Base-by-base conservation (phyloP, 2,329 filamentous ascomycete species). In the Fusarium transvaalense region DNA sequence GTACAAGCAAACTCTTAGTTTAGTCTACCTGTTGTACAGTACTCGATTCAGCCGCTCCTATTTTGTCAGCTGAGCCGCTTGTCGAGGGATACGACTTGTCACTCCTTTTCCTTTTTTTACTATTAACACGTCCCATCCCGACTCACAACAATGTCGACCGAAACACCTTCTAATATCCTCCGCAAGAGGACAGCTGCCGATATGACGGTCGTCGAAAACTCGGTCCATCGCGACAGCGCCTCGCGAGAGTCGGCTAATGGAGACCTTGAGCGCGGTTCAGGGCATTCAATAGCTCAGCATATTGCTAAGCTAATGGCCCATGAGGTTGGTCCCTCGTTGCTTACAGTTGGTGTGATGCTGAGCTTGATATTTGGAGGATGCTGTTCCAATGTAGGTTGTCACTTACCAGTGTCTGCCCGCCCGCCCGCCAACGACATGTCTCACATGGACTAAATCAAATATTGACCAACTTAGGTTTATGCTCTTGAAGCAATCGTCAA, bases 401-500 rank as follows among this genome's bases (percentile, higher is more conserved):
- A 38, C 29, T 37, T 13, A 15, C 25, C 43, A 39, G 35, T n/a
- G 17, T 17, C 19, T 27, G n/a, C n/a, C 34, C n/a, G n/a, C n/a
- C n/a, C n/a, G n/a, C 23, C 50, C 53, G 25, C 21, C 25, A n/a
- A 39, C n/a, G 48, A 53, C 34, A 25, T 42, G 45, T 42, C 55
- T 59, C 34, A 29, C 48, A 47, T 34, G 19, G 31, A 59, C 53
- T 72, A 56, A 61, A 60, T 56, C 56, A 43, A 39, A 45, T 35
- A 23, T 38, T 75, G 68, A 73, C 34, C 72, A 66, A 72, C 23
- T 45, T 76, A 97, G 90, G 93, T 97, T n/a, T 98, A 97, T 81
- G 93, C 95, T 39, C 85, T 99, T 58, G 96, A 99, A 80, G 92
- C 93, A 46, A 97, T 98, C 74, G 89, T 99, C 77, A 97, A 96